Percentiles rank a stretch among this genome's conserved stretches.
These are phyloP conservation scores for Schoenoplectus triqueter DNA, from an alignment of 202 grass and related monocot species.

Conservation along the genomic window DNA sequence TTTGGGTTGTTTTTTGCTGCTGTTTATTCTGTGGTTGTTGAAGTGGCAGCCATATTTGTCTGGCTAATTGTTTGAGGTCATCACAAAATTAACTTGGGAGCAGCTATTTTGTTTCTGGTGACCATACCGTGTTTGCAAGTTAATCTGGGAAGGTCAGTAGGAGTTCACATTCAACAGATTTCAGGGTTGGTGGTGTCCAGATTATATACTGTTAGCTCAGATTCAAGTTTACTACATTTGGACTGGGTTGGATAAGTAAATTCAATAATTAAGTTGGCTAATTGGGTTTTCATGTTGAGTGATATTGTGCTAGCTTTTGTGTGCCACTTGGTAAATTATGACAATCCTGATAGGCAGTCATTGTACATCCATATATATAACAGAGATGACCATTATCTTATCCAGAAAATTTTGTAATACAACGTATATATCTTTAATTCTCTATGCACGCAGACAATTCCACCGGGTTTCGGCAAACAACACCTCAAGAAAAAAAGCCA, in stretches of 20 bases:
- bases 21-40: not conserved
- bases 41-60: not conserved
- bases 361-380: not conserved
- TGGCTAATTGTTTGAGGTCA: too few relatives aligned
- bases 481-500: conserved; percentile 43
- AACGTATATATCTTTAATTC: not conserved
- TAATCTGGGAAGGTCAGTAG: not conserved
- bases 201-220: not conserved
- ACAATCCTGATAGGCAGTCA: not conserved
- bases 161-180: not conserved
- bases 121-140: not conserved
- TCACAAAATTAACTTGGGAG: not conserved
- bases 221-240: too few relatives aligned
- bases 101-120: too few relatives aligned
- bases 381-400: not conserved
- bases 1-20: not conserved
- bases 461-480: conserved; percentile 34
- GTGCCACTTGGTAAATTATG: too few relatives aligned
- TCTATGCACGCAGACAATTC: conserved; percentile 41
- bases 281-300: too few relatives aligned
- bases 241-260: too few relatives aligned
- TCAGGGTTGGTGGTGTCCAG: not conserved
- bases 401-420: not conserved
- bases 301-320: too few relatives aligned
- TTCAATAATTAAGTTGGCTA: too few relatives aligned